phyloP scores from a whole-genome alignment of 1,284 basidiomycete genomes.

The Vanrija sp. region DNA sequence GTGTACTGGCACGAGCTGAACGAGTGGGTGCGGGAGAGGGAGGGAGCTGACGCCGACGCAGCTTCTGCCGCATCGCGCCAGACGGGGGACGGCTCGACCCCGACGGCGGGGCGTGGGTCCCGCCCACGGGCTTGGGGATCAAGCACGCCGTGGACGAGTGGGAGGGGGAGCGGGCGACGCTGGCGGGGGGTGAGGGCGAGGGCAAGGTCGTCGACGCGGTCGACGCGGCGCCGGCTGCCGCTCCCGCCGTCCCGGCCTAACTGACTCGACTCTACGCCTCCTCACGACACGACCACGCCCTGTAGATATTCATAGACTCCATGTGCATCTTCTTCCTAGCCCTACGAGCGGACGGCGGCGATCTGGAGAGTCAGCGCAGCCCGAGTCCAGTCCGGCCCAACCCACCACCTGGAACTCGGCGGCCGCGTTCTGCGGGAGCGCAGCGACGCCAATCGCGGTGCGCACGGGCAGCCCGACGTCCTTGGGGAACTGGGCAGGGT shows the following conservation, averaged over 20 bases:
- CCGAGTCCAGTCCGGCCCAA: neutral
- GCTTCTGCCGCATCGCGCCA: slow-evolving; percentile 31
- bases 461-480: slow-evolving; percentile 5
- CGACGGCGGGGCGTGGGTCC: slow-evolving; percentile 30
- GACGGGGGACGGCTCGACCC: slow-evolving; percentile 38
- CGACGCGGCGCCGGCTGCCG: no score
- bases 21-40: slow-evolving; percentile 38
- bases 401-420: slow-evolving; percentile 16
- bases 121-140: slow-evolving; percentile 43
- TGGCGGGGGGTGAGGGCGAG: no score
- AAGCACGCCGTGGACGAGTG: no score
- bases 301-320: no score
- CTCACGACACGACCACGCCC: no score
- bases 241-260: no score
- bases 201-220: no score
- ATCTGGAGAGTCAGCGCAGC: no score
- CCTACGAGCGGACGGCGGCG: no score
- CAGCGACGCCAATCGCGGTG: slow-evolving; percentile 14
- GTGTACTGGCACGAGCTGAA: slow-evolving; percentile 74
- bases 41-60: neutral
- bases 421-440: slow-evolving; percentile 5
- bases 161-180: no score
- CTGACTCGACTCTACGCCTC: no score
- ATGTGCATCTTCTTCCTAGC: no score
- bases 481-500: slow-evolving; percentile 9